Conservation (phyloP, 2,329 filamentous ascomycete genomes). For the Aureobasidium lini region DNA sequence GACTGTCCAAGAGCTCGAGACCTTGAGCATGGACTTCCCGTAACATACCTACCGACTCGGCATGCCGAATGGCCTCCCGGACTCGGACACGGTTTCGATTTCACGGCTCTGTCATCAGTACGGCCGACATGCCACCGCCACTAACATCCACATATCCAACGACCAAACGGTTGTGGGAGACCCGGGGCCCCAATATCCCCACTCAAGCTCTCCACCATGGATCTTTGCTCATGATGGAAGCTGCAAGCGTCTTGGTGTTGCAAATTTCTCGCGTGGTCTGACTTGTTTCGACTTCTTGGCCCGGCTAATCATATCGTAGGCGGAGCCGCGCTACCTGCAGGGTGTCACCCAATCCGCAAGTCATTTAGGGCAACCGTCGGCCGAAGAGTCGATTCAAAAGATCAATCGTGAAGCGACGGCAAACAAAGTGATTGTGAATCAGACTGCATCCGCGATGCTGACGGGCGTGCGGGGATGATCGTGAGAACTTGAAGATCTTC, state of each 20-base stretch:
- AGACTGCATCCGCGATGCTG: not conserved
- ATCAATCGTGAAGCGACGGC: not conserved
- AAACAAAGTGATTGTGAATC: not conserved
- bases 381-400: not conserved
- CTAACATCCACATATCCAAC: not conserved
- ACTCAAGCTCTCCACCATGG: not conserved
- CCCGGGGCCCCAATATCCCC: slow-evolving; percentile 3
- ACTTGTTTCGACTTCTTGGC: slow-evolving; percentile 1
- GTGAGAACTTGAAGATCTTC: not conserved
- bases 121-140: slow-evolving; percentile 1
- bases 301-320: not conserved
- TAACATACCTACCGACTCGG: not conserved
- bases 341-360: not conserved
- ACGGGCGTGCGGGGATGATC: not conserved
- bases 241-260: slow-evolving; percentile 2
- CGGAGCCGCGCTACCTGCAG: not conserved
- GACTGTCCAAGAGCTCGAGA: not conserved
- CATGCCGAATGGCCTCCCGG: not conserved
- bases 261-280: not conserved
- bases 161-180: not conserved
- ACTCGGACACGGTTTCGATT: not conserved
- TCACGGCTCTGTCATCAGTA: not conserved
- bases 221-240: not conserved
- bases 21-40: not conserved
- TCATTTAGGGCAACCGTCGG: not conserved